These are phyloP conservation scores for Boletus rubropictus DNA, from an alignment of 768 basidiomycete species.

Conservation along the genomic window DNA sequence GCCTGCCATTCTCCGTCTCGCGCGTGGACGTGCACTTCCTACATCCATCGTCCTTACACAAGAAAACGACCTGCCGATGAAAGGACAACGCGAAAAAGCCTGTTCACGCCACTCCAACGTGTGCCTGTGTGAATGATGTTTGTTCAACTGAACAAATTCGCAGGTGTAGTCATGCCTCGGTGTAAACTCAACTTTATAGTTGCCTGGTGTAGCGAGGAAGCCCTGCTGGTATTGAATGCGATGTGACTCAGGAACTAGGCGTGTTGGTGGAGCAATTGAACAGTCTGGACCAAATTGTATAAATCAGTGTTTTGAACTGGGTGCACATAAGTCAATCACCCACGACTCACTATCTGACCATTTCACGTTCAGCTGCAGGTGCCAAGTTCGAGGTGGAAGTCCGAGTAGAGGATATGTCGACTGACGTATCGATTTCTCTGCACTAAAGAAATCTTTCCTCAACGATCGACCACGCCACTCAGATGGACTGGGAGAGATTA, in stretches of 20 bases:
- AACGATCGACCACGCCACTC: background rate
- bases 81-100: background rate
- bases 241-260: background rate
- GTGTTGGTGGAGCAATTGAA: background rate
- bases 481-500: background rate
- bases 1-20: too few relatives aligned
- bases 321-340: too few relatives aligned
- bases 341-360: too few relatives aligned
- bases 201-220: background rate
- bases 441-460: background rate
- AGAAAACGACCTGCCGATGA: background rate
- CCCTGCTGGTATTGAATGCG: background rate
- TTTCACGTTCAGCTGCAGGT: background rate
- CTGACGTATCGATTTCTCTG: too few relatives aligned
- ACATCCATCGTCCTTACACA: background rate
- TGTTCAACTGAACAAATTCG: too few relatives aligned
- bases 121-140: background rate
- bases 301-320: too few relatives aligned
- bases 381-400: background rate
- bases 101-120: background rate
- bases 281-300: background rate
- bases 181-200: slow-evolving; percentile 1
- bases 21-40: too few relatives aligned
- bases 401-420: too few relatives aligned
- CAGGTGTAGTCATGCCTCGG: slow-evolving; percentile 1